Evolutionary conservation across 345 rosid species (phyloP), one percentile per base, ranked within the genome.

Genomic region (Linum tenue): DNA sequence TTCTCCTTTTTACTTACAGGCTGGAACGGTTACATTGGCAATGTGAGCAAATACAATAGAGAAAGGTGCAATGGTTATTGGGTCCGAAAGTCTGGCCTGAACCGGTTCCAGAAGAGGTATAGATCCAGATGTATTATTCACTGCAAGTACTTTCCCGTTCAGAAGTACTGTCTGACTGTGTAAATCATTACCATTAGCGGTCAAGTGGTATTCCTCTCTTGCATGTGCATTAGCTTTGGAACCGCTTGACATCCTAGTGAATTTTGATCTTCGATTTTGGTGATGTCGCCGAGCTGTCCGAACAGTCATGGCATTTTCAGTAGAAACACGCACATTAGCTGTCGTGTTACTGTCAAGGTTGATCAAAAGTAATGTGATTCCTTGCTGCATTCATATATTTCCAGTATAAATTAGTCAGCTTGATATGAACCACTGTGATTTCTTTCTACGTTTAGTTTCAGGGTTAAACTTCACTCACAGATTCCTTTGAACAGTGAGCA

Each of bases 201-300:
- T 74, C 62, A 80, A 71, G 73, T 80, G 87, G 67, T 83, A 83
- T 67, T 83, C 84, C 31, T 76, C 78, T 63, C 77, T 74, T 16
- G 37, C 37, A 1, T 63, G 56, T 41, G 10, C 67, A 14, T 58
- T 64, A 53, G 7, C 37, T 64, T 39, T 61, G 17, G 73, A 51
- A 61, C 78, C 60, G 62, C 78, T 55, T 8, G 69, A 63, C 67
- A 73, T 72, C 55, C 39, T 69, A 5, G 79, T 53, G 48, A 77
- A 77, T 4, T 66, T 75, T 59, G 64, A 41, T 56, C 72, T 64
- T 8, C 56, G 70, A 56, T 12, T 64, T 59, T 22, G 64, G 14
- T 65, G 31, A 43, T 57, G 64, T 42, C 56, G 73, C n/a, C 65
- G 66, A 42, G 60, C 31, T 37, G 37, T 67, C 71, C 60, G 31